These are phyloP conservation scores for Sclerotinia spermophila DNA, from an alignment of 2,329 filamentous ascomycete species.

Conservation along the genomic window DNA sequence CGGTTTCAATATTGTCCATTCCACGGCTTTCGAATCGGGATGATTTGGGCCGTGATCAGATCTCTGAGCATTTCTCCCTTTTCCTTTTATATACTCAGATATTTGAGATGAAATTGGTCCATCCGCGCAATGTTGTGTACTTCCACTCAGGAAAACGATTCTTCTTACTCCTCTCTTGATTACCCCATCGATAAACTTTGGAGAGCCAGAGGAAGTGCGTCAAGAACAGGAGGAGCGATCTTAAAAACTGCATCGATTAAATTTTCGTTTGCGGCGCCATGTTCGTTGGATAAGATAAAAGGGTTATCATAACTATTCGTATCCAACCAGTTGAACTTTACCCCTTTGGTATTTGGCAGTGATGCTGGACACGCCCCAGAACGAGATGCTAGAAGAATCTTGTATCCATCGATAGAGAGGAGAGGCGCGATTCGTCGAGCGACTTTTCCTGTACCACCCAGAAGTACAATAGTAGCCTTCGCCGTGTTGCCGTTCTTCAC, in stretches of 20 bases:
- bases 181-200: conserved; percentile 44
- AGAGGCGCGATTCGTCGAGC: conserved; percentile 41
- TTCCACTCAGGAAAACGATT: conserved; percentile 46
- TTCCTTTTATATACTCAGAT: conserved; percentile 39
- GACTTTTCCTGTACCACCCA: conserved; percentile 47
- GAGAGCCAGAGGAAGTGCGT: conserved; percentile 40
- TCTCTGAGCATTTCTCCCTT: no score
- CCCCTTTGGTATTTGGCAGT: conserved; percentile 25
- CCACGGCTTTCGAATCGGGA: conserved; percentile 35
- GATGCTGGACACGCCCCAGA: conserved; percentile 30
- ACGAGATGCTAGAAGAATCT: conserved; percentile 42
- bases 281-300: conserved; percentile 28
- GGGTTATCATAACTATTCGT: conserved; percentile 40
- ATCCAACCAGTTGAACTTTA: conserved; percentile 47
- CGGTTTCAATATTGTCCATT: conserved; percentile 45
- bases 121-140: conserved; percentile 38
- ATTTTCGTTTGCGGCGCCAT: neutral
- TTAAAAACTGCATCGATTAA: conserved; percentile 42
- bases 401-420: conserved; percentile 35
- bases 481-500: neutral
- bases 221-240: conserved; percentile 38
- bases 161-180: conserved; percentile 39
- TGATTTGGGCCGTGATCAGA: neutral
- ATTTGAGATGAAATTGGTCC: conserved; percentile 40
- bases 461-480: conserved; percentile 28